Evolutionary conservation across 306 rosid genomes (phyloP), one percentile per base, ranked within the genome.

Genomic region (Chamaecrista fasciculata): DNA sequence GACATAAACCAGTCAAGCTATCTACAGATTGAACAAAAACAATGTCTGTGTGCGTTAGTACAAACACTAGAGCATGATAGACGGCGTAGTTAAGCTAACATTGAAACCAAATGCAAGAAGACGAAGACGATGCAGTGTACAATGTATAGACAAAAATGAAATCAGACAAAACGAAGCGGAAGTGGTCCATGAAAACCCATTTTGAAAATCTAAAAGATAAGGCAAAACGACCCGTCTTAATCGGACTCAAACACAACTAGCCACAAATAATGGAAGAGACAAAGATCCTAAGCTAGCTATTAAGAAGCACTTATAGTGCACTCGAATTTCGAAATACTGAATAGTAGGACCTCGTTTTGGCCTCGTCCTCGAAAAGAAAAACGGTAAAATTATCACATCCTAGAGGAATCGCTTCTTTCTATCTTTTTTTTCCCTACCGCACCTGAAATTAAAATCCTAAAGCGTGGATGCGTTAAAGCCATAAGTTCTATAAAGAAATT

Each of bases 101-200:
- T 4, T 5, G 58, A 82, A 88, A n/a, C 25, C 19, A 42, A 71
- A 70, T 33, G 39, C 71, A 74, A 69, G 48, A 73, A 67, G 69
- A 76, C 71, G 48, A 73, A 67, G 69, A 76, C 71, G 63, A 77
- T 24, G 39, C 6, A 53, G 39, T n/a, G 8, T 57, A 23, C 43
- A 28, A 70, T 18, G 66, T 34, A 75, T 26, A 26, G 90, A 82
- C 76, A 82, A 79, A 78, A 62, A 21, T 11, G 59, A 74, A 62
- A 77, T 67, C 62, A 78, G 59, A 29, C 47, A 46, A 46, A 70
- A 36, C 62, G 71, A 78, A 57, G 78, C n/a, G 23, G 8, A 43
- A 58, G 92, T 82, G 96, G 95, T 87, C 91, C 92, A 85, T 55
- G 74, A 58, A 61, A 62, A 50, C 68, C 72, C 52, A 76, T 80